Evolutionary conservation across 306 rosid genomes (phyloP).

Genomic region (Myrica gale): DNA sequence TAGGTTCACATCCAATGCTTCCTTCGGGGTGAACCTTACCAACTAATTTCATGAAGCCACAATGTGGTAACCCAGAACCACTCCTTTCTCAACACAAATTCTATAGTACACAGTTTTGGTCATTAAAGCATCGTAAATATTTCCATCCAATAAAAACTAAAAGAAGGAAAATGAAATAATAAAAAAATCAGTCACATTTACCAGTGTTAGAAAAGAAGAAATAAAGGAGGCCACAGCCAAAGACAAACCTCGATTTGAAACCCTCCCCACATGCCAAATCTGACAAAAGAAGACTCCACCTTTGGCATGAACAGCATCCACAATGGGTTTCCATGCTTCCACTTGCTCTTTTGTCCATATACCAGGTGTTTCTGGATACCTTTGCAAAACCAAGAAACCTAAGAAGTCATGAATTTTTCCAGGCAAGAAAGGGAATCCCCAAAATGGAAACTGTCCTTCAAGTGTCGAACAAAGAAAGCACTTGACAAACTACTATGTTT

Average conservation of each 20-base stretch:
- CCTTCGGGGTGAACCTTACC: too few relatives aligned
- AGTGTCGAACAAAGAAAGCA: not conserved
- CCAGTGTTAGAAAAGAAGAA: too few relatives aligned
- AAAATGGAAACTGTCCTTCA: not conserved
- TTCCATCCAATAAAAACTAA: too few relatives aligned
- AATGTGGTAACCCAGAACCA: too few relatives aligned
- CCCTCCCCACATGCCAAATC: not conserved
- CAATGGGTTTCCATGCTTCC: not conserved
- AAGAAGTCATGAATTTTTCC: not conserved
- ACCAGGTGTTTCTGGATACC: not conserved
- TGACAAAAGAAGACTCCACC: slow-evolving; percentile 1
- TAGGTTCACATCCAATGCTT: too few relatives aligned
- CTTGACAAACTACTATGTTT: not conserved
- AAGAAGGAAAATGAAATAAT: too few relatives aligned
- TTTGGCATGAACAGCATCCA: slow-evolving; percentile 1
- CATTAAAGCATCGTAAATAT: too few relatives aligned
- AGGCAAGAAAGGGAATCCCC: not conserved
- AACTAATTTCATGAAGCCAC: too few relatives aligned
- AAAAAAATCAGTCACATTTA: too few relatives aligned
- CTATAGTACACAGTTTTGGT: too few relatives aligned
- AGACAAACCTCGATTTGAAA: not conserved
- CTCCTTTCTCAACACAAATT: too few relatives aligned
- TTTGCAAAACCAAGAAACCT: not conserved
- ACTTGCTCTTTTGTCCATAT: not conserved
- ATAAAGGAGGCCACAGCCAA: not conserved